Conservation (phyloP, 1,284 basidiomycete genomes). For the Flammula alnicola region DNA sequence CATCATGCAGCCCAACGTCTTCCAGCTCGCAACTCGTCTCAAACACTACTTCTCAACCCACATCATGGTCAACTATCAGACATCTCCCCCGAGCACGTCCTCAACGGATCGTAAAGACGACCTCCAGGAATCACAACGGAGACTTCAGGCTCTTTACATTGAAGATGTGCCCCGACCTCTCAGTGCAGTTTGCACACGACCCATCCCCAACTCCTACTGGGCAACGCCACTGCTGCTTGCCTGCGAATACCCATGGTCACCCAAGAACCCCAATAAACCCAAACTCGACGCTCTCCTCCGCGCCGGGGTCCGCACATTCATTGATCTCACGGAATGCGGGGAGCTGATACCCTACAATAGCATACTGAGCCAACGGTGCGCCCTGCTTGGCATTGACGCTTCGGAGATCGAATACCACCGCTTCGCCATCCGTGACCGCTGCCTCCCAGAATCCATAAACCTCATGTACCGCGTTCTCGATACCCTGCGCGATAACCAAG, state of each 20-base stretch:
- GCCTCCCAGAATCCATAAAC: constrained; percentile 57
- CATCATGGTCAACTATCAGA: background rate
- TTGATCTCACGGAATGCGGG: constrained; percentile 76
- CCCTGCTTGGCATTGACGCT: constrained; percentile 55
- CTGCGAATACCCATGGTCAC: constrained; percentile 80
- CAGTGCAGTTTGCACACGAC: constrained; percentile 45
- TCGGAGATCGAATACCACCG: constrained; percentile 68
- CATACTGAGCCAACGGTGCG: constrained; percentile 57
- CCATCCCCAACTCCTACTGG: constrained; percentile 83
- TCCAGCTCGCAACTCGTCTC: background rate
- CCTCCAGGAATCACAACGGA: constrained; percentile 14
- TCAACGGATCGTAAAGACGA: constrained; percentile 4
- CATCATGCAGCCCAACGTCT: background rate
- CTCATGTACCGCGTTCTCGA: constrained; percentile 60
- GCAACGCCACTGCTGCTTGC: constrained; percentile 71
- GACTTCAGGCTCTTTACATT: constrained; percentile 14
- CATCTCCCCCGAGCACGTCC: background rate
- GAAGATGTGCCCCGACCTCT: constrained; percentile 14
- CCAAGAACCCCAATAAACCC: constrained; percentile 52
- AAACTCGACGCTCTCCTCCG: constrained; percentile 72
- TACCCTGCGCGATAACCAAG: constrained; percentile 61
- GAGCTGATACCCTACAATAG: constrained; percentile 69
- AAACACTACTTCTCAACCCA: background rate
- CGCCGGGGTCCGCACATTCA: constrained; percentile 76
- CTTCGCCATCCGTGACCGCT: constrained; percentile 75